phyloP scores from a whole-genome alignment of 1,284 basidiomycete species.

The Cutaneotrichosporon sp. region DNA sequence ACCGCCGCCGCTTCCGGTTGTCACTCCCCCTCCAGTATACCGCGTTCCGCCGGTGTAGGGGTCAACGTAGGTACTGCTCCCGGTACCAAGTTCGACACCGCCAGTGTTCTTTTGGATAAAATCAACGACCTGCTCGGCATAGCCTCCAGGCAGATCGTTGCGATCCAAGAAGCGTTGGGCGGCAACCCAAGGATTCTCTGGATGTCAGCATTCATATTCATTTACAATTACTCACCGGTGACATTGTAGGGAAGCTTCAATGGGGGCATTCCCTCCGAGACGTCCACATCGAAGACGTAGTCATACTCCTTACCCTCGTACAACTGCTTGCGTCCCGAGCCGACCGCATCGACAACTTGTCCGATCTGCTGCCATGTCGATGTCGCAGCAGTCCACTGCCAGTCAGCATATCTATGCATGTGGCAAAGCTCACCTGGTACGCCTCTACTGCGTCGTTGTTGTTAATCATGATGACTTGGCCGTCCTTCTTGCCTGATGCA shows the following conservation, averaged over 20 bases:
- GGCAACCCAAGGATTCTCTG: slow-evolving; percentile 87
- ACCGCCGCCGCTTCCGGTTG: slow-evolving; percentile 7
- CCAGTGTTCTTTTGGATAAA: slow-evolving; percentile 90
- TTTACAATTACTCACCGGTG: slow-evolving; percentile 56
- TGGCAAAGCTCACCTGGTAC: slow-evolving; percentile 54
- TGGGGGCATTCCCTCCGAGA: slow-evolving; percentile 85
- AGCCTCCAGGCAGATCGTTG: slow-evolving; percentile 76
- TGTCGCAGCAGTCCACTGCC: slow-evolving; percentile 67
- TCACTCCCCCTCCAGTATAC: slow-evolving; percentile 49
- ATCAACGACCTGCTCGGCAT: slow-evolving; percentile 83
- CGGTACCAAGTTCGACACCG: slow-evolving; percentile 63
- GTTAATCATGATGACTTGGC: slow-evolving; percentile 86
- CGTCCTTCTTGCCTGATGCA: slow-evolving; percentile 72
- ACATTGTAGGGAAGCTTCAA: slow-evolving; percentile 92
- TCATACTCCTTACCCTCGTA: slow-evolving; percentile 93
- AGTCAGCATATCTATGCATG: background rate
- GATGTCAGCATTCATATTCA: background rate
- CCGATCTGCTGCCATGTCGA: slow-evolving; percentile 87
- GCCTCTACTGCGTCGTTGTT: slow-evolving; percentile 75
- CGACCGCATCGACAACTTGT: slow-evolving; percentile 90
- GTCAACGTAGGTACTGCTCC: slow-evolving; percentile 63
- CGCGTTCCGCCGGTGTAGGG: slow-evolving; percentile 78
- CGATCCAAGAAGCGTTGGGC: slow-evolving; percentile 82
- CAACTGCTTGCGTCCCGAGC: slow-evolving; percentile 77
- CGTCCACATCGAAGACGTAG: slow-evolving; percentile 97